phyloP scores from a whole-genome alignment of 352 stramenopile species.

The Pythium aquatile region DNA sequence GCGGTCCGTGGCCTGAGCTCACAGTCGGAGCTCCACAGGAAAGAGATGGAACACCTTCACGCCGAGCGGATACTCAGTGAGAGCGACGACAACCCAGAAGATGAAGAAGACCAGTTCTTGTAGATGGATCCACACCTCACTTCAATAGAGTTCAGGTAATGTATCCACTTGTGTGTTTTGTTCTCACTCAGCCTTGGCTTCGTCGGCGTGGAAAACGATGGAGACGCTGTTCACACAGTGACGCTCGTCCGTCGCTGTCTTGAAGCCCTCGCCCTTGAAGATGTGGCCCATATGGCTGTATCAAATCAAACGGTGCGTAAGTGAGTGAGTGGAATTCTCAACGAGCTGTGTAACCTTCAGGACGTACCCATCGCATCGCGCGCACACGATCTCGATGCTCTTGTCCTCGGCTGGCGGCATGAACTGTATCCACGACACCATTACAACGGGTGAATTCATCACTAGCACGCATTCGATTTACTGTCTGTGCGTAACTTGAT shows the following conservation, averaged over 20 bases:
- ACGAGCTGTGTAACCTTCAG: not conserved
- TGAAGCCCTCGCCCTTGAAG: slow-evolving; percentile 89
- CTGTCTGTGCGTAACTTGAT: slow-evolving; percentile 52
- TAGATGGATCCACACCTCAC: slow-evolving; percentile 16
- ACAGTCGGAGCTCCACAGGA: slow-evolving; percentile 36
- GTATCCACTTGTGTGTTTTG: too few species aligned
- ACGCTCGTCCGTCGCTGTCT: slow-evolving; percentile 84
- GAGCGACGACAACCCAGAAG: slow-evolving; percentile 39
- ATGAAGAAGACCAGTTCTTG: slow-evolving; percentile 59
- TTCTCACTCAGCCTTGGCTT: slow-evolving; percentile 35
- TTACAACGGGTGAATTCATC: too few species aligned
- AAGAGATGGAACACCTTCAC: slow-evolving; percentile 47
- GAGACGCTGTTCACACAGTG: slow-evolving; percentile 92
- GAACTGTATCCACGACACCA: not conserved
- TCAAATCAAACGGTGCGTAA: slow-evolving; percentile 8
- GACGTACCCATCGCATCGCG: not conserved
- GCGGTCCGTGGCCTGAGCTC: slow-evolving; percentile 21
- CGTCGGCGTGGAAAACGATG: slow-evolving; percentile 76
- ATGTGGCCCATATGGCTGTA: slow-evolving; percentile 89
- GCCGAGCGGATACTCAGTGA: slow-evolving; percentile 40
- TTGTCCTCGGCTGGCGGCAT: not conserved
- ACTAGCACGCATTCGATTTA: too few species aligned
- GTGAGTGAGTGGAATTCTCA: not conserved
- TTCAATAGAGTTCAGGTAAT: not conserved
- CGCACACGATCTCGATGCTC: not conserved